Conservation (phyloP, 2,329 filamentous ascomycete species). For the Grosmannia serpens region DNA sequence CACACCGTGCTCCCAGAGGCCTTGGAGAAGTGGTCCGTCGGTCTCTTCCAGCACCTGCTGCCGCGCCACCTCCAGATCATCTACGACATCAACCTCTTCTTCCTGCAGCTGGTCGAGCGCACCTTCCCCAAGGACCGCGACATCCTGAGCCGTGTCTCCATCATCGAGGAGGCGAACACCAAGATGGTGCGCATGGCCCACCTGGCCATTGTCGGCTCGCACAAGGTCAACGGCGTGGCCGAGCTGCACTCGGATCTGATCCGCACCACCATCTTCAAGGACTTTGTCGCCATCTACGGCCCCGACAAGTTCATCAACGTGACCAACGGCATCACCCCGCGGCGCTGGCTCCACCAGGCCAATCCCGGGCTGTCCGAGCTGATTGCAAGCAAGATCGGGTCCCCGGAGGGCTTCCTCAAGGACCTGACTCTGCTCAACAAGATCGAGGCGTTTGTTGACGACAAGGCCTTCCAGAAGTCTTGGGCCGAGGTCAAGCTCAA, state of each 20-base stretch:
- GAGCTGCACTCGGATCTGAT: conserved; percentile 96
- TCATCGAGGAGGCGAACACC: conserved; percentile 91
- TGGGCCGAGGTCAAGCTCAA: conserved; percentile 95
- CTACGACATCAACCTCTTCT: conserved; percentile 93
- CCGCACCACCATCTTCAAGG: conserved; percentile 98
- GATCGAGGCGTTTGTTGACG: conserved; percentile 71
- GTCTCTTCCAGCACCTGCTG: conserved; percentile 80
- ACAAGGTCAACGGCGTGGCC: conserved; percentile 98
- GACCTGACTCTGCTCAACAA: conserved; percentile 80
- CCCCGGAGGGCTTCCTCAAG: conserved; percentile 67
- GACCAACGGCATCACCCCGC: conserved; percentile 93
- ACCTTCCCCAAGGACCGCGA: conserved; percentile 84
- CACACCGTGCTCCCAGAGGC: conserved; percentile 96
- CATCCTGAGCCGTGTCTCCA: conserved; percentile 76
- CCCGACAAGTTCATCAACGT: conserved; percentile 98
- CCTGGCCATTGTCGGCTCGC: conserved; percentile 88
- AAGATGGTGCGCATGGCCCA: conserved; percentile 99
- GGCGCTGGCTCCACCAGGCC: conserved; percentile 94
- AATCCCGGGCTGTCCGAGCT: conserved; percentile 87
- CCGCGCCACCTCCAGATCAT: conserved; percentile 95
- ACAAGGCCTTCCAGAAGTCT: conserved; percentile 83
- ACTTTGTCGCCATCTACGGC: conserved; percentile 91
- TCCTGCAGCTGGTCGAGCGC: conserved; percentile 84
- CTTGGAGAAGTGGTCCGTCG: conserved; percentile 96
- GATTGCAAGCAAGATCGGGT: conserved; percentile 80